Evolutionary conservation across 108 stramenopile species (phyloP).

Genomic region (Cyclotella distinguenda): DNA sequence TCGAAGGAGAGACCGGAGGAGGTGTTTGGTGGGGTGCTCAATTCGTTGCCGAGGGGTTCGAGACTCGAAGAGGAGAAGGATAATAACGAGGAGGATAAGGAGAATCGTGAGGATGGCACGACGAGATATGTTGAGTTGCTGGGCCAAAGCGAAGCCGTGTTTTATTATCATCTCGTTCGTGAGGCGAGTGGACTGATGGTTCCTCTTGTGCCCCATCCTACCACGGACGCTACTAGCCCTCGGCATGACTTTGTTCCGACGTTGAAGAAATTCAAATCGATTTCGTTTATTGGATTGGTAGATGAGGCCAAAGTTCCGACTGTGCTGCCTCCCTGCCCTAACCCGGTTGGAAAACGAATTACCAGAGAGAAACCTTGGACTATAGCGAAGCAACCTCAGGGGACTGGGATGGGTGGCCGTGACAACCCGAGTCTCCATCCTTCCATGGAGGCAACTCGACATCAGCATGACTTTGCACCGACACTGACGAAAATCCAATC

Average conservation of each 20-base stretch:
- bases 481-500: conserved; percentile 9
- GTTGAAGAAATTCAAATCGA: conserved; percentile 9
- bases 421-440: too few species aligned
- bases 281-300: conserved; percentile 30
- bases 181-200: conserved; percentile 26
- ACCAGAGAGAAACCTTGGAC: too few species aligned
- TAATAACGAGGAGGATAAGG: conserved; percentile 20
- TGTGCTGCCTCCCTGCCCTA: too few species aligned
- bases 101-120: conserved; percentile 15
- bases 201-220: conserved; percentile 31
- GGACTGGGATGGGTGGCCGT: too few species aligned
- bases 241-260: not conserved
- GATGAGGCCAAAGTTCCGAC: conserved; percentile 18
- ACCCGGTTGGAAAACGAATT: too few species aligned
- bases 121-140: conserved; percentile 66
- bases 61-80: conserved; percentile 19
- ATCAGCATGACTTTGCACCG: not conserved
- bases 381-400: too few species aligned
- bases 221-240: not conserved
- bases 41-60: conserved; percentile 23
- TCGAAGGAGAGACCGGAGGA: conserved; percentile 47
- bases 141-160: conserved; percentile 79
- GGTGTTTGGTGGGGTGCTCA: conserved; percentile 58
- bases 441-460: too few species aligned
- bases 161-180: conserved; percentile 77